Evolutionary conservation across 805 yeast species (phyloP).

Genomic region (Ogataea dorogensis): DNA sequence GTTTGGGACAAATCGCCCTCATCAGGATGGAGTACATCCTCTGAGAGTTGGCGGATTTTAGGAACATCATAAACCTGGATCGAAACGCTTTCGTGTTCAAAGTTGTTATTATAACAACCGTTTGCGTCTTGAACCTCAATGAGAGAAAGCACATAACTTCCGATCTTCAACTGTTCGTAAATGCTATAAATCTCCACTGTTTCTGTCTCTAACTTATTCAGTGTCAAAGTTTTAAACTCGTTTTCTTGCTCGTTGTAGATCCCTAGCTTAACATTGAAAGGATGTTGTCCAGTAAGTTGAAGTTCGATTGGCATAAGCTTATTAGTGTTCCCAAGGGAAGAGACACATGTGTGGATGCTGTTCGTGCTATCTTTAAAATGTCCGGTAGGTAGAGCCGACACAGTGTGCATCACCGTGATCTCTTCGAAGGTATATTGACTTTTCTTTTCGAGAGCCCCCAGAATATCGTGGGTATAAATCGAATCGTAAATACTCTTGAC

Average conservation of each 20-base stretch:
- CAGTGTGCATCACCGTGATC: constrained; percentile 47
- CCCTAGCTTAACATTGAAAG: constrained; percentile 57
- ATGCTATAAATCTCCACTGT: constrained; percentile 41
- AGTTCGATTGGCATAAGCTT: constrained; percentile 53
- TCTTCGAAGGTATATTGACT: constrained; percentile 29
- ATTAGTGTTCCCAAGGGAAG: constrained; percentile 24
- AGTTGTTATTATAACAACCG: constrained; percentile 58
- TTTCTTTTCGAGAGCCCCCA: constrained; percentile 27
- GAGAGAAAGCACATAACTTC: constrained; percentile 64
- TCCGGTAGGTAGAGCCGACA: constrained; percentile 62
- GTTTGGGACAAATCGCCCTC: constrained; percentile 11
- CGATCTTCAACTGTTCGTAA: constrained; percentile 58
- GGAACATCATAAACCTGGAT: constrained; percentile 79
- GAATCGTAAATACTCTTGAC: constrained; percentile 67
- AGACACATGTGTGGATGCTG: constrained; percentile 31
- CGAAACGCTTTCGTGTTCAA: constrained; percentile 34
- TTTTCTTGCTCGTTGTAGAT: constrained; percentile 62
- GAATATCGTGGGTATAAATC: constrained; percentile 47
- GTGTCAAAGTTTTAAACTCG: constrained; percentile 43
- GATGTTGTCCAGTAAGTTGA: constrained; percentile 55
- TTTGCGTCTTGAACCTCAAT: constrained; percentile 60
- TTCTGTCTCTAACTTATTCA: constrained; percentile 42
- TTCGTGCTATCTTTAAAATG: constrained; percentile 21
- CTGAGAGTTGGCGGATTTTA: constrained; percentile 45
- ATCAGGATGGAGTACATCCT: constrained; percentile 34